Base-by-base conservation (phyloP, 208 protist species). In the Trypanosoma theileri region DNA sequence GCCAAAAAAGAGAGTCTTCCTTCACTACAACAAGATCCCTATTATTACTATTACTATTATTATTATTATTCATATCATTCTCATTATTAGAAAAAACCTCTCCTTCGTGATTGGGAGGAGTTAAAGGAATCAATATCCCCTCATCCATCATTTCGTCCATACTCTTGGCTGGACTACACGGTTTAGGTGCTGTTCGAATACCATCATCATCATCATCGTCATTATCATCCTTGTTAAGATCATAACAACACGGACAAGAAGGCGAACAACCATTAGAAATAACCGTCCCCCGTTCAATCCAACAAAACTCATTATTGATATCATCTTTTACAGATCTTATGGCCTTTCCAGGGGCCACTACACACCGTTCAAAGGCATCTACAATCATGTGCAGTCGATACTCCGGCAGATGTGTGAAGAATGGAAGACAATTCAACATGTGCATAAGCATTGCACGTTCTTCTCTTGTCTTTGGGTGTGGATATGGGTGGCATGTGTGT, bases 221-320 rank as follows among this genome's bases (percentile, higher is more conserved):
- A n/a, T n/a, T n/a, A n/a, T n/a, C n/a, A n/a, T n/a, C n/a, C n/a
- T n/a, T n/a, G n/a, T n/a, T n/a, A n/a, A n/a, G 12, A 35, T 35
- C 1, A 35, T 35, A 35, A 35, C 28, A 35, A 35, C 4, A 35
- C 6, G 28, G 4, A 35, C 28, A 35, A 35, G 28, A 35, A 35
- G 28, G 6, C 1, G 28, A 1, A 35, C 28, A 35, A 8, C 28
- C 28, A 35, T 1, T 35, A 35, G 28, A 35, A 45, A 59, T 17
- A 26, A 68, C 52, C n/a, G 6, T 19, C 1, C 63, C 63, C 13
- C 35, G 14, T 44, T 68, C 52, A 28, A 68, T 50, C 63, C 63
- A 68, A 40, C 59, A 21, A 68, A 68, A 68, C 35, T 68, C 63
- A 41, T 68, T 31, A 50, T 35, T 68, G 3, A 16, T 13, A 16